These are phyloP conservation scores for Pezicula radicicola DNA, from an alignment of 2,329 filamentous ascomycete genomes.

Conservation along the genomic window DNA sequence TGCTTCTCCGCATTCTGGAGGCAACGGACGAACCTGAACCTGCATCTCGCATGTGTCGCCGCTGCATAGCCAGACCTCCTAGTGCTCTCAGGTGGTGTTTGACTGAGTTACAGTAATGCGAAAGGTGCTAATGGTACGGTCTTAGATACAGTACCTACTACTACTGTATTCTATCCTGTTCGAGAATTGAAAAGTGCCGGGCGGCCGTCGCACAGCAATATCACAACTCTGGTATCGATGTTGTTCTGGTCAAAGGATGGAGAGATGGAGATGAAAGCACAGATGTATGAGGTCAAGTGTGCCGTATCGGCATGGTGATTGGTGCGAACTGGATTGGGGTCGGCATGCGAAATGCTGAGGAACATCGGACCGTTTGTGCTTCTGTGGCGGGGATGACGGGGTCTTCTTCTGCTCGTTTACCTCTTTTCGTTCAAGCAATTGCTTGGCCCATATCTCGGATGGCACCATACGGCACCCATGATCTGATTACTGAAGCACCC, in stretches of 20 bases:
- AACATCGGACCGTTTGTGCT: conserved; percentile 23
- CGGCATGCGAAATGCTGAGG: conserved; percentile 1
- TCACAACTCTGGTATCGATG: too few relatives aligned
- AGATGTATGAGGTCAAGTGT: too few relatives aligned
- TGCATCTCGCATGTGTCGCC: conserved; percentile 5
- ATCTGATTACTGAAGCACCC: background rate
- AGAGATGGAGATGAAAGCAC: too few relatives aligned
- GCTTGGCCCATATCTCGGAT: background rate
- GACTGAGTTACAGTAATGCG: too few relatives aligned
- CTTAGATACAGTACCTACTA: too few relatives aligned
- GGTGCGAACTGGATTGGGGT: background rate
- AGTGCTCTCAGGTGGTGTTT: too few relatives aligned
- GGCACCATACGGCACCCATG: background rate
- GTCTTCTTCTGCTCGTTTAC: background rate
- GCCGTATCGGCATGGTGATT: background rate
- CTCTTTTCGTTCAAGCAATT: background rate
- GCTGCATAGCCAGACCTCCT: background rate
- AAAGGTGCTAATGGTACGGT: too few relatives aligned
- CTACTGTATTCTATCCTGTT: too few relatives aligned
- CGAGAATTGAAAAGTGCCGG: too few relatives aligned
- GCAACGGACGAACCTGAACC: conserved; percentile 1
- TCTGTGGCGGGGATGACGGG: conserved; percentile 11
- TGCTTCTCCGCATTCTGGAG: conserved; percentile 4
- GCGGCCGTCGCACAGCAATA: too few relatives aligned
- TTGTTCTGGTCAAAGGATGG: too few relatives aligned